Percentiles rank a stretch among this genome's conserved stretches.
These are phyloP conservation scores for Globisporangium apiculatum DNA, from an alignment of 352 stramenopile genomes.

Conservation along the genomic window DNA sequence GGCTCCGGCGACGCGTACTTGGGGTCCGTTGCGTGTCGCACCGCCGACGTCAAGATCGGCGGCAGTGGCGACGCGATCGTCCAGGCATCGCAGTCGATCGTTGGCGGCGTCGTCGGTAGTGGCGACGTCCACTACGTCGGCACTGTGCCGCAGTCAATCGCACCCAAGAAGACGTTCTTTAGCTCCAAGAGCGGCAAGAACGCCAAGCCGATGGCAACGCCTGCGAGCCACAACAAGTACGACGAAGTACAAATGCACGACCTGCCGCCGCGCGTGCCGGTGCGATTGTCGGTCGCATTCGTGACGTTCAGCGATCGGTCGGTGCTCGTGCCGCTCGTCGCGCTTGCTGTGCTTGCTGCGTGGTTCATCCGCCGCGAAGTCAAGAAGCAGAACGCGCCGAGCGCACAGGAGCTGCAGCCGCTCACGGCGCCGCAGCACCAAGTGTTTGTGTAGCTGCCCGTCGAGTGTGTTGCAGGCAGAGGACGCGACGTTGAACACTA, in stretches of 20 bases:
- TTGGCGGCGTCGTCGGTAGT: slow-evolving; percentile 3
- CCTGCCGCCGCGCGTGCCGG: not conserved
- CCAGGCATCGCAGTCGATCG: slow-evolving; percentile 7
- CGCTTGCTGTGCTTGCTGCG: slow-evolving; percentile 4
- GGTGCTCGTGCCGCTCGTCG: slow-evolving; percentile 5
- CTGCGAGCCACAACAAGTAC: slow-evolving; percentile 9
- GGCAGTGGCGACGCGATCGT: slow-evolving; percentile 21
- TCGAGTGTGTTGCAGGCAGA: not conserved
- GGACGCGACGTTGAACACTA: not conserved
- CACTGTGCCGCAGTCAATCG: slow-evolving; percentile 12
- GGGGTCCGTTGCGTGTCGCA: slow-evolving; percentile 31
- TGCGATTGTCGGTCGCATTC: slow-evolving; percentile 6
- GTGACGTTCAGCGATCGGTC: not conserved
- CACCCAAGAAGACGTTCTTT: slow-evolving; percentile 13
- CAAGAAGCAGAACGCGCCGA: slow-evolving; percentile 5
- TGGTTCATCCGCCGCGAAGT: slow-evolving; percentile 7
- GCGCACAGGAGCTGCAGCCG: slow-evolving; percentile 2
- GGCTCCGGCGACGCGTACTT: slow-evolving; percentile 32
- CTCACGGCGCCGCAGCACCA: slow-evolving; percentile 2
- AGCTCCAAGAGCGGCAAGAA: slow-evolving; percentile 4
- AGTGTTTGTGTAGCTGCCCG: not conserved
- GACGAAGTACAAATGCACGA: slow-evolving; percentile 1
- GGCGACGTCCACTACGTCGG: slow-evolving; percentile 22
- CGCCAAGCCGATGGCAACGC: slow-evolving; percentile 20
- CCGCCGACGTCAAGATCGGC: slow-evolving; percentile 25